Base-by-base conservation (phyloP, 768 basidiomycete genomes). In the Postia placenta region DNA sequence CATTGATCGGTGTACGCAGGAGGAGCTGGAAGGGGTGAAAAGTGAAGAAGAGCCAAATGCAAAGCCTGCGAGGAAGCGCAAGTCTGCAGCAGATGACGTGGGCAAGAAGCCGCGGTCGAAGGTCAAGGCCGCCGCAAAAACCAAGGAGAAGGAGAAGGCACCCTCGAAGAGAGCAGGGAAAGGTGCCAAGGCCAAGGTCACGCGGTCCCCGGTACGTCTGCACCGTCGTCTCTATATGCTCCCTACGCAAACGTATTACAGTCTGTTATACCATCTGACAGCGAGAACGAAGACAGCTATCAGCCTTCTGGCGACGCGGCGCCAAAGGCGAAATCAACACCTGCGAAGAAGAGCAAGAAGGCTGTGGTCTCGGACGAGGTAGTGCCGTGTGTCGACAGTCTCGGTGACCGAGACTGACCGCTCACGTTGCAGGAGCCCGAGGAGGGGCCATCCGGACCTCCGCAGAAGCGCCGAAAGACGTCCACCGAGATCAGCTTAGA, bases 391-490 rank as follows among this genome's bases (percentile, higher is more conserved):
- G 15, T 44, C 42, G 5, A 22, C 14, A 15, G 23, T 11, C 14
- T 19, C 22, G 27, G 30, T 23, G 27, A 30, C 11, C 30, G 30
- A 17, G 5, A 25, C 11, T n/a, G 23, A 20, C 25, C n/a, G 28
- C 2, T 20, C 14, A 6, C 9, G 11, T 12, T 22, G 9, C 23
- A 45, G 33, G 45, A 51, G 5, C 40, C 22, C n/a, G 49, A 51
- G 2, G 33, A 26, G 28, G 49, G 45, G 39, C 28, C 43, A 2
- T 3, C 14, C 2, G 30, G 24, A 22, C 48, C 41, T 35, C 48
- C 48, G 30, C 49, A 48, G 38, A 50, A 53, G 33, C 44, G 39
- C 20, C 44, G 42, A 52, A 54, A 46, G 50, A 41, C 11, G 6
- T 4, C 17, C 15, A 17, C 11, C 15, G 45, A 33, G 11, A 24